Percentiles rank a stretch among this genome's conserved stretches.
phyloP scores from a whole-genome alignment of 1,139 yeast genomes.

The Nakaseomyces sp. region DNA sequence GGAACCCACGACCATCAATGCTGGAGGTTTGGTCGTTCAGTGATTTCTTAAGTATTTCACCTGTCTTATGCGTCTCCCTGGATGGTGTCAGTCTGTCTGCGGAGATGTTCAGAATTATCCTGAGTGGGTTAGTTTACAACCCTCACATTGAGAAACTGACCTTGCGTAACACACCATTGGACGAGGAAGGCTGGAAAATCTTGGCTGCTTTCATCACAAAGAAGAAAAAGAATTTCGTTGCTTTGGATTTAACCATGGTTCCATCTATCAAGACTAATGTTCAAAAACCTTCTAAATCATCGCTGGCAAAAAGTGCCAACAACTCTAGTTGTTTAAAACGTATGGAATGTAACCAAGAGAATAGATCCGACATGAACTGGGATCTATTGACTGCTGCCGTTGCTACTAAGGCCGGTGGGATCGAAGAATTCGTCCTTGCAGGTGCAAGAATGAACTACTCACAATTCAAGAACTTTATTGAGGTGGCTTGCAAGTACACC shows the following conservation, averaged over 20 bases:
- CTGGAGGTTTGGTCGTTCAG: slow-evolving; percentile 67
- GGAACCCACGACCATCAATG: slow-evolving; percentile 67
- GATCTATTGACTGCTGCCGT: slow-evolving; percentile 57
- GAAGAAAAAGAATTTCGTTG: slow-evolving; percentile 40
- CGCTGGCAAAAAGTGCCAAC: slow-evolving; percentile 18
- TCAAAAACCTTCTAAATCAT: slow-evolving; percentile 39
- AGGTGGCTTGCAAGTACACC: slow-evolving; percentile 43
- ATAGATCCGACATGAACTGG: slow-evolving; percentile 73
- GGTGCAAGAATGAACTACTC: slow-evolving; percentile 58
- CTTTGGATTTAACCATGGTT: slow-evolving; percentile 64
- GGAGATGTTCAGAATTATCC: slow-evolving; percentile 55
- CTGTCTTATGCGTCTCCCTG: slow-evolving; percentile 55
- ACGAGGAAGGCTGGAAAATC: slow-evolving; percentile 60
- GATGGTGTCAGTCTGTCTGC: slow-evolving; percentile 61
- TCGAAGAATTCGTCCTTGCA: slow-evolving; percentile 61
- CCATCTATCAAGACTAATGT: slow-evolving; percentile 52
- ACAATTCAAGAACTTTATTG: slow-evolving; percentile 49
- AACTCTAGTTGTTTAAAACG: slow-evolving; percentile 29
- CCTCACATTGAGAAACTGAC: slow-evolving; percentile 57
- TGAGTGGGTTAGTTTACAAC: slow-evolving; percentile 54
- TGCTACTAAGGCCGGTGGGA: slow-evolving; percentile 54
- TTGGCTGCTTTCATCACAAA: slow-evolving; percentile 59
- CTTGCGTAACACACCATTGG: slow-evolving; percentile 61
- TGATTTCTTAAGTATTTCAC: slow-evolving; percentile 67
- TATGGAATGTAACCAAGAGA: slow-evolving; percentile 51